Evolutionary conservation across 306 rosid species (phyloP).

Genomic region (Carpinus fangiana): DNA sequence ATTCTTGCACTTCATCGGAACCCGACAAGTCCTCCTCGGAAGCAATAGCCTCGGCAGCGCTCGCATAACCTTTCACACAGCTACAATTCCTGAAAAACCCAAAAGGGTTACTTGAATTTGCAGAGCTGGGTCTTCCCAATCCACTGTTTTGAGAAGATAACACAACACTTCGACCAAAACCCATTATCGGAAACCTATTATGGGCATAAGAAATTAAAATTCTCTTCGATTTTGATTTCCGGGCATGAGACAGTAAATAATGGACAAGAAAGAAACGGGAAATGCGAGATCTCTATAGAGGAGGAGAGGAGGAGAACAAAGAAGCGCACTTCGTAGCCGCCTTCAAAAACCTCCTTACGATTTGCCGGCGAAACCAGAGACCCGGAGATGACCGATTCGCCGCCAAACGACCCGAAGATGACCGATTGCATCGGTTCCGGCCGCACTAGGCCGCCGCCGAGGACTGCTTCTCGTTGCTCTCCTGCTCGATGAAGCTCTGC

Average conservation of each 20-base stretch:
- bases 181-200: slow-evolving; percentile 3
- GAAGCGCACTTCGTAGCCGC: slow-evolving; percentile 40
- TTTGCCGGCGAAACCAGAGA: too few relatives aligned
- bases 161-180: slow-evolving; percentile 24
- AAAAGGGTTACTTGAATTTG: slow-evolving; percentile 24
- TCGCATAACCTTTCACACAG: slow-evolving; percentile 44
- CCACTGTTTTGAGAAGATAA: slow-evolving; percentile 21
- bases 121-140: slow-evolving; percentile 36
- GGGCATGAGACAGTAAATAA: neutral
- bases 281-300: neutral
- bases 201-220: slow-evolving; percentile 7
- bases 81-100: slow-evolving; percentile 26
- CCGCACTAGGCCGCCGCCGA: slow-evolving; percentile 45
- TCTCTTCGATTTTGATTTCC: neutral
- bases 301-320: neutral
- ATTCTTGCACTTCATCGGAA: slow-evolving; percentile 56
- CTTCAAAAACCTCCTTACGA: slow-evolving; percentile 62
- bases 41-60: slow-evolving; percentile 68
- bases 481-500: slow-evolving; percentile 79
- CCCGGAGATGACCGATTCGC: slow-evolving; percentile 29
- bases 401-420: slow-evolving; percentile 56
- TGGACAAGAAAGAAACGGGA: neutral
- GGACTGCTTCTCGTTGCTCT: slow-evolving; percentile 65
- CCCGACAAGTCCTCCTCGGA: slow-evolving; percentile 71
- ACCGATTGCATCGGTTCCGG: slow-evolving; percentile 79